These are phyloP conservation scores for Coemansia sp. DNA, from an alignment of 192 early-diverging fungal genomes.

Conservation along the genomic window DNA sequence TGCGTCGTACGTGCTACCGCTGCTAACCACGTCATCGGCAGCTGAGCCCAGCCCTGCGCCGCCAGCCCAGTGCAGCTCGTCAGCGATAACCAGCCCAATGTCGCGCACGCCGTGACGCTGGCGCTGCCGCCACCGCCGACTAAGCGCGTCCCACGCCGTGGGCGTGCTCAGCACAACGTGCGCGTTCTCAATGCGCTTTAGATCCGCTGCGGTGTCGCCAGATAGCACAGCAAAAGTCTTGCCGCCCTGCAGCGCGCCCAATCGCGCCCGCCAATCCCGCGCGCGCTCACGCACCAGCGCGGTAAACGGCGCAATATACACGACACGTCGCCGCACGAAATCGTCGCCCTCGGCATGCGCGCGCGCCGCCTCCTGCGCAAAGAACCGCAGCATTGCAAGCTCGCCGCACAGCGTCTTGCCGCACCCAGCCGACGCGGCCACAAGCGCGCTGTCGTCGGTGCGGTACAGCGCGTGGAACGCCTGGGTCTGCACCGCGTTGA, in stretches of 20 bases:
- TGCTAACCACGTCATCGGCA: conserved; percentile 79
- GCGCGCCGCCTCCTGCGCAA: conserved; percentile 51
- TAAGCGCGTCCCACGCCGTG: conserved; percentile 90
- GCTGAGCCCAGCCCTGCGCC: conserved; percentile 67
- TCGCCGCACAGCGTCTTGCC: conserved; percentile 97
- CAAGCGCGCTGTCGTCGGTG: conserved; percentile 84
- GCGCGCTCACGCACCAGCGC: conserved; percentile 75
- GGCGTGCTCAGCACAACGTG: conserved; percentile 92
- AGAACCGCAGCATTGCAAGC: conserved; percentile 89
- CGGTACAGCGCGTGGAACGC: conserved; percentile 87
- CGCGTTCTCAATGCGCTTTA: conserved; percentile 86
- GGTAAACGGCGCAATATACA: conserved; percentile 91
- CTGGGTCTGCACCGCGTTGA: conserved; percentile 98
- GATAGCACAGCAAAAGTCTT: conserved; percentile 87
- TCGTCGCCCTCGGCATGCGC: conserved; percentile 27
- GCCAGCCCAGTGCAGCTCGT: conserved; percentile 93
- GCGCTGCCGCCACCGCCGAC: conserved; percentile 93
- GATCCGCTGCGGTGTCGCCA: conserved; percentile 86
- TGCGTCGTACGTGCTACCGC: conserved; percentile 53
- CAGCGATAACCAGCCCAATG: conserved; percentile 84
- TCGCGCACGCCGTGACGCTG: conserved; percentile 91
- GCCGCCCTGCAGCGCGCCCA: conserved; percentile 77
- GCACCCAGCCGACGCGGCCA: conserved; percentile 90
- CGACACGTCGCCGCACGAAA: conserved; percentile 59
- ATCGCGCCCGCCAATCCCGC: conserved; percentile 79